Evolutionary conservation across 192 early-diverging fungal species (phyloP).

Genomic region (Backusella macrospora): DNA sequence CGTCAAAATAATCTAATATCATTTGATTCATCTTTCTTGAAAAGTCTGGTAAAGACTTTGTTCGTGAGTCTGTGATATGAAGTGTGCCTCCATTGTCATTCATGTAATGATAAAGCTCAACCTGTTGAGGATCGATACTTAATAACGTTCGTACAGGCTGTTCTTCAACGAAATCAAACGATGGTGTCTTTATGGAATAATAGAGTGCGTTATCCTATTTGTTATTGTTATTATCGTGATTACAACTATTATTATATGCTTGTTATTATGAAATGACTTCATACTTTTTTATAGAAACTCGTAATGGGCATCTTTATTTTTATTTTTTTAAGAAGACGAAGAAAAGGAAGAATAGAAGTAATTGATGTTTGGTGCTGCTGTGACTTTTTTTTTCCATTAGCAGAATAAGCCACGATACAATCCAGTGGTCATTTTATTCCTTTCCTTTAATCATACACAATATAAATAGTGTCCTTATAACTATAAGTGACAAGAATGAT

Average conservation of each 20-base stretch:
- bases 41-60: background rate
- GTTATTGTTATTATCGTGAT: background rate
- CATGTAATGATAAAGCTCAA: background rate
- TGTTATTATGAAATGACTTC: background rate
- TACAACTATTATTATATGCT: no score
- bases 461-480: no score
- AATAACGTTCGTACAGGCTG: background rate
- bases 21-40: slow-evolving; percentile 11
- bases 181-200: background rate
- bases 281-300: background rate
- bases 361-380: no score
- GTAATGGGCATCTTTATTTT: background rate
- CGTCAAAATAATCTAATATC: slow-evolving; percentile 20
- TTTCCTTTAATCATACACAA: no score
- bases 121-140: background rate
- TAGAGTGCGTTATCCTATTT: background rate
- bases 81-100: background rate
- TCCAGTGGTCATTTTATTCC: no score
- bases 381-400: no score
- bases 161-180: background rate
- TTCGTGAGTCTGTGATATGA: background rate
- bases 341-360: no score
- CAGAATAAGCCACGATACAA: no score
- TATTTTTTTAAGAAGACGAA: no score
- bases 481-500: no score